Base-by-base conservation (phyloP, 768 basidiomycete species). In the Cyclocybe cylindracea region DNA sequence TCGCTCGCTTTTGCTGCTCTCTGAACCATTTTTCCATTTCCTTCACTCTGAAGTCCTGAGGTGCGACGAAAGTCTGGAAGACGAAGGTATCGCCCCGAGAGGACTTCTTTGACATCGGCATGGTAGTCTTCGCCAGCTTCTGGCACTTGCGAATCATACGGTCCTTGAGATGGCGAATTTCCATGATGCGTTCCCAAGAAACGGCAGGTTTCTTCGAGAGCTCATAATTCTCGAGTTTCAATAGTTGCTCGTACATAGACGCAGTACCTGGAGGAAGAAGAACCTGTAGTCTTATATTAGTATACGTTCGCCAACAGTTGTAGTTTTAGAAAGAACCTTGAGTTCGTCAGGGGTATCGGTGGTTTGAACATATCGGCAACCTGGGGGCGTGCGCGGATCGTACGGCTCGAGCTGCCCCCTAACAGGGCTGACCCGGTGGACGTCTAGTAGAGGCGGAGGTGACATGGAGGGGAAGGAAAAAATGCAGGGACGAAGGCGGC, bases 121-220 rank as follows among this genome's bases (percentile, higher is more conserved):
- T 41, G 1, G 62, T 51, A 1, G 67, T 67, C 55, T 78, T 82
- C 40, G 81, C 78, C 39, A 89, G 70, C 49, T 84, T 81, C 57
- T 83, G 82, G 63, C 86, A 89, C 61, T 89, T 90, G 66, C 87
- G 84, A 55, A 89, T 83, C 87, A 89, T 88, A 52, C 88, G 80
- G 65, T 90, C 87, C 71, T 90, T 90, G 61, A 90, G 74, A 56
- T 83, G 87, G 10, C 87, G 86, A 43, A 90, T 86, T 64, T 88
- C 79, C 55, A 87, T 72, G 60, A 90, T 78, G 55, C 83, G 81
- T 43, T 86, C 79, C 86, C 85, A 89, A 51, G 80, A 79, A 16
- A 84, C 74, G 33, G 70, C 61, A 3, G 71, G 71, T 51, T 80
- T 80, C 66, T 80, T 85, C 38, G 74, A 73, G 16, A 90, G 77